Conservation (phyloP, 345 rosid genomes). For the Lumnitzera racemosa region DNA sequence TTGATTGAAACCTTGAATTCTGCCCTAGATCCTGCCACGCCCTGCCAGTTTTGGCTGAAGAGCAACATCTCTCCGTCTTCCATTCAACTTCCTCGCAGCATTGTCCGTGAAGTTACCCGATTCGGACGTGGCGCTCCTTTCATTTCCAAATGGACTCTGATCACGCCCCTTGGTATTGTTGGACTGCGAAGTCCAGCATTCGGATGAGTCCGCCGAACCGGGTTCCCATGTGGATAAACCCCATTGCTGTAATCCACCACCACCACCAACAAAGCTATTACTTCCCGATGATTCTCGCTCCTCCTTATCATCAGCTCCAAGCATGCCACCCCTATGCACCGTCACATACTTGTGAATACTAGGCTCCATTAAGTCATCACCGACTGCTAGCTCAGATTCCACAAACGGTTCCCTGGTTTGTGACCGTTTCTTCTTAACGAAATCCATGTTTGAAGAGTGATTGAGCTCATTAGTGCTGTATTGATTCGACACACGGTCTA, state of each 20-base stretch:
- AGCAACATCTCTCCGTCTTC: slow-evolving; percentile 23
- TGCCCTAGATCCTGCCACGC: slow-evolving; percentile 23
- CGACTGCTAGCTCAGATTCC: slow-evolving; percentile 47
- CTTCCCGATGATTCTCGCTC: slow-evolving; percentile 92
- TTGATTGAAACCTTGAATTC: background rate
- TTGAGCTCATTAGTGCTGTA: slow-evolving; percentile 23
- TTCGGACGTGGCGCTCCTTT: slow-evolving; percentile 13
- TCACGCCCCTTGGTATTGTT: slow-evolving; percentile 35
- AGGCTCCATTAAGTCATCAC: slow-evolving; percentile 70
- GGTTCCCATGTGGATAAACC: slow-evolving; percentile 61
- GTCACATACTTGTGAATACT: slow-evolving; percentile 88
- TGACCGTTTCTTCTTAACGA: slow-evolving; percentile 22
- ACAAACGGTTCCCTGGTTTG: slow-evolving; percentile 48
- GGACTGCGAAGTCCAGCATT: slow-evolving; percentile 55
- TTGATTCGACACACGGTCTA: slow-evolving; percentile 16
- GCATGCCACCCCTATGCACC: slow-evolving; percentile 48
- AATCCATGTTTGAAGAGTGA: background rate
- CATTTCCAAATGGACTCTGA: slow-evolving; percentile 1
- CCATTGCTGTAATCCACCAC: slow-evolving; percentile 41
- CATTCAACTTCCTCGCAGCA: slow-evolving; percentile 25
- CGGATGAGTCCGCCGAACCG: slow-evolving; percentile 64
- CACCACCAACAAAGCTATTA: slow-evolving; percentile 54
- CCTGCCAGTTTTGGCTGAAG: slow-evolving; percentile 26
- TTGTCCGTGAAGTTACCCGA: slow-evolving; percentile 26
- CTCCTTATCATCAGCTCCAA: slow-evolving; percentile 45